Conservation (phyloP, 2,329 filamentous ascomycete genomes). For the Malbranchea cinnamomea region DNA sequence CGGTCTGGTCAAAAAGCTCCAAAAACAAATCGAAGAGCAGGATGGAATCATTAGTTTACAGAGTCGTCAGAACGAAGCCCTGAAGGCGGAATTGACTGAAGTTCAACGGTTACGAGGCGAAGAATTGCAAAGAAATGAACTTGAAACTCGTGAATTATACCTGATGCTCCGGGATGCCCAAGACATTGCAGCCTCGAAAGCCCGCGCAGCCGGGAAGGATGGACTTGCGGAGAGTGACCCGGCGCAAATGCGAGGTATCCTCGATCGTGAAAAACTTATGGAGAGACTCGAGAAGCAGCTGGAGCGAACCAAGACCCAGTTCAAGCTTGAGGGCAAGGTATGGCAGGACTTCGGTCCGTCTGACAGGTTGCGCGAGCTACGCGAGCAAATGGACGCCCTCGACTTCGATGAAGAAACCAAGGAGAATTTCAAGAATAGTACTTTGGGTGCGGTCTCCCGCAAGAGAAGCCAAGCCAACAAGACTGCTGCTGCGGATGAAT, state of each 20-base stretch:
- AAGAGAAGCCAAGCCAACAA: conserved; percentile 30
- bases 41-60: conserved; percentile 80
- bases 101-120: conserved; percentile 73
- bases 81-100: conserved; percentile 81
- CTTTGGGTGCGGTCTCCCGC: conserved; percentile 58
- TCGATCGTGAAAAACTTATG: conserved; percentile 87
- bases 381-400: conserved; percentile 90
- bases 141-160: conserved; percentile 92
- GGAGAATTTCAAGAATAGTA: conserved; percentile 53
- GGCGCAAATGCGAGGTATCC: conserved; percentile 72
- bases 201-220: conserved; percentile 38
- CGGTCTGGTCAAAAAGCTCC: conserved; percentile 79
- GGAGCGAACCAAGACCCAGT: conserved; percentile 93
- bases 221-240: conserved; percentile 50
- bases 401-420: conserved; percentile 40
- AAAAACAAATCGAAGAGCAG: conserved; percentile 90
- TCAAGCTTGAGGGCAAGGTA: conserved; percentile 84
- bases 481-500: conserved; percentile 23
- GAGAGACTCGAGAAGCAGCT: conserved; percentile 87
- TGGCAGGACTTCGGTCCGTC: conserved; percentile 82
- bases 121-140: conserved; percentile 84
- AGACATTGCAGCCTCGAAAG: conserved; percentile 82
- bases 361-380: conserved; percentile 76
- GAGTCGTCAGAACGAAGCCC: conserved; percentile 64
- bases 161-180: conserved; percentile 97